Evolutionary conservation across 768 basidiomycete species (phyloP).

Genomic region (Agrocybe praecox): DNA sequence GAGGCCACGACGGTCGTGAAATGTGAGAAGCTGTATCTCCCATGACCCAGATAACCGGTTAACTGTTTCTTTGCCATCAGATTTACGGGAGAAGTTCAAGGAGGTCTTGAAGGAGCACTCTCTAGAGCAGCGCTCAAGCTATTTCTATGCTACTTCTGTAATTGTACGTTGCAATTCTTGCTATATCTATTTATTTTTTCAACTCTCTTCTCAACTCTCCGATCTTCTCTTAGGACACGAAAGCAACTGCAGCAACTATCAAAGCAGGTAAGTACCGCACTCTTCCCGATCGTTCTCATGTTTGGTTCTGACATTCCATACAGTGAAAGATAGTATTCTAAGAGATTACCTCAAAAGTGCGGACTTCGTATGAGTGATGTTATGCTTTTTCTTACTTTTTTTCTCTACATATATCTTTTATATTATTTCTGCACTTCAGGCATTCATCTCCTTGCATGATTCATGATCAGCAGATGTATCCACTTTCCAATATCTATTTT

Average conservation of each 20-base stretch:
- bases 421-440: too few species aligned
- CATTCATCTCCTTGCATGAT: too few species aligned
- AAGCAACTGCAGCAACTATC: slow-evolving; percentile 54
- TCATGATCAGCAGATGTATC: too few species aligned
- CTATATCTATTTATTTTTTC: not conserved
- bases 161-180: slow-evolving; percentile 42
- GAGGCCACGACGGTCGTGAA: slow-evolving; percentile 52
- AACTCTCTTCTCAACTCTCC: not conserved
- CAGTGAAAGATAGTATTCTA: slow-evolving; percentile 58
- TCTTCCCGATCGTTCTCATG: not conserved
- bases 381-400: too few species aligned
- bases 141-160: slow-evolving; percentile 62
- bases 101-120: slow-evolving; percentile 55
- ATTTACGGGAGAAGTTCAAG: slow-evolving; percentile 45
- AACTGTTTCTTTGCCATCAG: slow-evolving; percentile 17
- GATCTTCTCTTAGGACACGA: slow-evolving; percentile 46
- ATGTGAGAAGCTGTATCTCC: too few species aligned
- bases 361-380: slow-evolving; percentile 35
- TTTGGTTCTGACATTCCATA: not conserved
- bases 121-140: slow-evolving; percentile 50
- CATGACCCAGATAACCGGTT: too few species aligned
- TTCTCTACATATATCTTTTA: too few species aligned
- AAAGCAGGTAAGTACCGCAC: slow-evolving; percentile 39
- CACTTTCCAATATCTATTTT: too few species aligned
- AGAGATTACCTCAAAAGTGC: slow-evolving; percentile 51